Conservation (phyloP, 768 basidiomycete species). For the Termitomyces sp. region DNA sequence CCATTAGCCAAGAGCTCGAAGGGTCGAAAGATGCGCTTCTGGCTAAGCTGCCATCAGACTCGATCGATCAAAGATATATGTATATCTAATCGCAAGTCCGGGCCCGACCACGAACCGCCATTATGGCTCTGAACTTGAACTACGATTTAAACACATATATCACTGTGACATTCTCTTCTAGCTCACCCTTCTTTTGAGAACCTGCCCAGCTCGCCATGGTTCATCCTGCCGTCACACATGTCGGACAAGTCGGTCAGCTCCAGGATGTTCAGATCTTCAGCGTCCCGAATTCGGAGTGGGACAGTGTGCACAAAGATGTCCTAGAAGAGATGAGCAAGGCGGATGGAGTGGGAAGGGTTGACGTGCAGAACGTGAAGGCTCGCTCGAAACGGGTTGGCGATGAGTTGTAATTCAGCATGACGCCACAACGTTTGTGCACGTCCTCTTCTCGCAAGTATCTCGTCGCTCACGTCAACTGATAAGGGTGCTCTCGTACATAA, state of each 20-base stretch:
- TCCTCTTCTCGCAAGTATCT: not conserved
- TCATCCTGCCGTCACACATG: constrained; percentile 21
- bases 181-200: constrained; percentile 13
- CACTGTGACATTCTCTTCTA: constrained; percentile 20
- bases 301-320: constrained; percentile 16
- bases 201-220: constrained; percentile 18
- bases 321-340: constrained; percentile 15
- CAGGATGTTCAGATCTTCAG: constrained; percentile 24
- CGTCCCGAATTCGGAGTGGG: constrained; percentile 24
- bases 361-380: constrained; percentile 20
- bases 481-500: not conserved
- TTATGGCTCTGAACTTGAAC: constrained; percentile 17
- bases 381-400: constrained; percentile 21
- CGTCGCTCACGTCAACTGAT: not conserved
- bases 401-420: constrained; percentile 18
- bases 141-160: constrained; percentile 21
- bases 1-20: not conserved
- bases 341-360: constrained; percentile 21
- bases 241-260: constrained; percentile 27
- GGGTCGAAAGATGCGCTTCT: not conserved
- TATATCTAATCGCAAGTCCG: not conserved
- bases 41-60: not conserved
- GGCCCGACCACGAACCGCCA: not conserved
- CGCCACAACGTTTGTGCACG: not conserved
- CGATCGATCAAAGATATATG: not conserved